Evolutionary conservation across 2,329 filamentous ascomycete species (phyloP).

Genomic region (Sclerotinia subarctica): DNA sequence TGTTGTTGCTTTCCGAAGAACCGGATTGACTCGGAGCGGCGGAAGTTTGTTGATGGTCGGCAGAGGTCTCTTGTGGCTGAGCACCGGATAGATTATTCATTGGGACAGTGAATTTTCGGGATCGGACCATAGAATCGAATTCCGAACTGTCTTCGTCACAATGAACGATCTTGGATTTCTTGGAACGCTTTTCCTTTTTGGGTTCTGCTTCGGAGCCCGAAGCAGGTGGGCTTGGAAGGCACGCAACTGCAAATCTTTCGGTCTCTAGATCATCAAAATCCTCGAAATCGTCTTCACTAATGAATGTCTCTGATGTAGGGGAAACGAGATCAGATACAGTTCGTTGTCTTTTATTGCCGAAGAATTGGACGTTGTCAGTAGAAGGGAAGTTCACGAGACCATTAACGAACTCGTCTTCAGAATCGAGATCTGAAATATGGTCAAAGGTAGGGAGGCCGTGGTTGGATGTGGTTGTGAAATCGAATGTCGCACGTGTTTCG

Average conservation of each 20-base stretch:
- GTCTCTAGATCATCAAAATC: constrained; percentile 72
- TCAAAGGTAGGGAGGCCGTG: constrained; percentile 72
- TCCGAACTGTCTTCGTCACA: constrained; percentile 39
- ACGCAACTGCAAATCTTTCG: constrained; percentile 56
- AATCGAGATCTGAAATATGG: constrained; percentile 84
- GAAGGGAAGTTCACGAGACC: constrained; percentile 67
- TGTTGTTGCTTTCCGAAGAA: constrained; percentile 43
- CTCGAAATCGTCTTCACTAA: constrained; percentile 72
- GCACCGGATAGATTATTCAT: constrained; percentile 37
- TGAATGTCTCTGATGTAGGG: constrained; percentile 72
- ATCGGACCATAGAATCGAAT: constrained; percentile 39
- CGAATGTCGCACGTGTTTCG: constrained; percentile 49
- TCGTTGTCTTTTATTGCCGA: constrained; percentile 65
- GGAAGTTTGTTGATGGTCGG: constrained; percentile 32
- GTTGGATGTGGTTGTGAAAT: constrained; percentile 45
- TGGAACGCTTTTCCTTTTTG: constrained; percentile 57
- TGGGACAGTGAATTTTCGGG: constrained; percentile 38
- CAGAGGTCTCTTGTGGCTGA: constrained; percentile 33
- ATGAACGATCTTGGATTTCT: constrained; percentile 50
- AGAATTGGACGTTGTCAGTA: constrained; percentile 56
- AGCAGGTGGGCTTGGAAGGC: constrained; percentile 60
- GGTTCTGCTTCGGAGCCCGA: constrained; percentile 49
- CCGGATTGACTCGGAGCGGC: constrained; percentile 44
- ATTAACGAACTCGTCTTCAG: constrained; percentile 81
- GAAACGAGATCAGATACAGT: constrained; percentile 65